phyloP scores from a whole-genome alignment of 306 rosid genomes.

The Rosa persica region DNA sequence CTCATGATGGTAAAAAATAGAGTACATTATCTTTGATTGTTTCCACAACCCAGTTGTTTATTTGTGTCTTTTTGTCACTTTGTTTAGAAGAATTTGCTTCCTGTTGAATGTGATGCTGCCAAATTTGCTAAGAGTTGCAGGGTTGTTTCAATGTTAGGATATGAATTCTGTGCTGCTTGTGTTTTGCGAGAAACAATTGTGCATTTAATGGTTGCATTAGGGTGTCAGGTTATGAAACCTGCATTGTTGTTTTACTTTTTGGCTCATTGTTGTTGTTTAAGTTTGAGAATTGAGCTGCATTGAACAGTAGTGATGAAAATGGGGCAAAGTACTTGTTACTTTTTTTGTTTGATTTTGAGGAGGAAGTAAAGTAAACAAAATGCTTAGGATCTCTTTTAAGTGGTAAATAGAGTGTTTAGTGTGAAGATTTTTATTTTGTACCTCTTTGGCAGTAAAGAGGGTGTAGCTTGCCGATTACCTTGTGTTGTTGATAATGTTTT shows the following conservation, averaged over 20 bases:
- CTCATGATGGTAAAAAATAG: slow-evolving; percentile 57
- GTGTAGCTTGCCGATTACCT: background rate
- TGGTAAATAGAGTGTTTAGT: background rate
- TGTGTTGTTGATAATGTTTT: background rate
- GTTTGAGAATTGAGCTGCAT: background rate
- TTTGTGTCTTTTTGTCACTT: background rate
- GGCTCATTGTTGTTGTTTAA: background rate
- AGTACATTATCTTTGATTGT: background rate
- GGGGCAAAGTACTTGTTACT: background rate
- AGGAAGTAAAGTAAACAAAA: background rate
- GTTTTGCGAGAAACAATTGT: background rate
- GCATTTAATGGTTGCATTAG: background rate
- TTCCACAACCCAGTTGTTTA: background rate
- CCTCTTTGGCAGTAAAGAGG: background rate
- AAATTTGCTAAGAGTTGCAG: background rate
- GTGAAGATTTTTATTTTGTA: background rate
- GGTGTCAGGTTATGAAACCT: background rate
- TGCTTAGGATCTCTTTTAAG: background rate
- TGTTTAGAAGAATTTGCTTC: background rate
- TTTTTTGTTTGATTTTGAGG: background rate
- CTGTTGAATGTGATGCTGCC: background rate
- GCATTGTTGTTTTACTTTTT: background rate
- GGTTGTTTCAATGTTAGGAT: background rate
- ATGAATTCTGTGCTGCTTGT: slow-evolving; percentile 2
- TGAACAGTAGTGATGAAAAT: background rate